Evolutionary conservation across 2,329 filamentous ascomycete species (phyloP), one percentile per base, ranked within the genome.

Genomic region (Elsinoe necatrix): DNA sequence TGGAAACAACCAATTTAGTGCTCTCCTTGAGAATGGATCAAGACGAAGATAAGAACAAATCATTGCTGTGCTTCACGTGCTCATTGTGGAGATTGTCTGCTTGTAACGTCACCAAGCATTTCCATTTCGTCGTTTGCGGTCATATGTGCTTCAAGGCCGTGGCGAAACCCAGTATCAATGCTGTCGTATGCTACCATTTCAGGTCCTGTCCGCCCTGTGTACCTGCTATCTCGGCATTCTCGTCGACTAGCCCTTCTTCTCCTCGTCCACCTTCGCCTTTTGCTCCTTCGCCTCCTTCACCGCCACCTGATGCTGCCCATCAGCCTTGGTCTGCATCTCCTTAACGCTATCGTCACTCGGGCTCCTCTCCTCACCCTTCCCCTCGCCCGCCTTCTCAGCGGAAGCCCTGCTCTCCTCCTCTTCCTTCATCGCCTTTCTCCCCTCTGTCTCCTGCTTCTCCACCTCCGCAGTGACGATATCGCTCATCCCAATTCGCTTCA

Each of bases 271-370:
- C 42, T 47, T 56, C 20, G 27, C 41, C 54, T 56, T 48, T 20
- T 45, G 21, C 29, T 18, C 20, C 25, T 35, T 23, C 6, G 41
- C 42, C 39, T 42, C 41, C 11, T 27, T 39, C 21, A 42, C 54
- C 18, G 42, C 42, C 21, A 34, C 54, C 20, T 47, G 16, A 47
- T 56, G 39, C 20, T 95, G 87, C 67, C 83, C 76, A 67, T 88
- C 82, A 68, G 98, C 89, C 70, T 83, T 77, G 59, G 73, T 74
- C 16, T 83, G 84, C 18, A 79, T 84, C 60, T 75, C 77, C 58
- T 82, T 80, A 31, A 93, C 76, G 65, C 87, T 81, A 51, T 78
- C 76, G 64, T 79, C 80, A 70, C 69, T 68, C 1, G 63, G 12
- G 14, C 25, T 51, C 23, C 55, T 56, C n/a, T 54, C 51, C 35